Conservation (phyloP, 139 green algal species). For the Zygnema cylindricum region DNA sequence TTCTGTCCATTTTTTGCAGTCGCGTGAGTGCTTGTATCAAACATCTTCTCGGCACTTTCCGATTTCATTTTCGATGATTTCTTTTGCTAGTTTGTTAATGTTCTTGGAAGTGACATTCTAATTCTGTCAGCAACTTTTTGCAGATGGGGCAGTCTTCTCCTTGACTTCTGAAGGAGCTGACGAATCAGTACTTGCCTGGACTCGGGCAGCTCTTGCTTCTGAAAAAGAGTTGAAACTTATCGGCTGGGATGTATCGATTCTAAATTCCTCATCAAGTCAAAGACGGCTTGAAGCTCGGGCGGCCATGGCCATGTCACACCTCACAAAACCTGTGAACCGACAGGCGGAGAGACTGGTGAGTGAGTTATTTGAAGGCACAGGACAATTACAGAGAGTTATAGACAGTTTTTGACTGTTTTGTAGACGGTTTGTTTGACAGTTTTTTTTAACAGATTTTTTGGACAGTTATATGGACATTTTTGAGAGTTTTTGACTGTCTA, state of each 20-base stretch:
- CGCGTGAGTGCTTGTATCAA: too few species aligned
- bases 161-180: neutral
- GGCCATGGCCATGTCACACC: neutral
- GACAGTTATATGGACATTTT: neutral
- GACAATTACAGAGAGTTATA: too few species aligned
- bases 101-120: neutral
- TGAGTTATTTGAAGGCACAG: neutral
- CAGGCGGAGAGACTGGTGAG: neutral
- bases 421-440: too few species aligned
- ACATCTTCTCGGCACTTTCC: too few species aligned
- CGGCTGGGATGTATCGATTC: neutral
- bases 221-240: constrained; percentile 6
- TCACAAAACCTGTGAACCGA: neutral
- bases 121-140: neutral
- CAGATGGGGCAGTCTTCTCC: constrained; percentile 29
- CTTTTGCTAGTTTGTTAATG: neutral
- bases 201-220: constrained; percentile 21
- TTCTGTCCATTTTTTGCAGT: too few species aligned
- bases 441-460: neutral
- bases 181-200: constrained; percentile 33
- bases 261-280: neutral
- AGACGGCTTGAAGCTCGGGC: neutral
- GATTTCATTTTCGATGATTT: too few species aligned
- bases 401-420: too few species aligned
- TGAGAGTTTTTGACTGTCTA: neutral